Base-by-base conservation (phyloP, 768 basidiomycete genomes). In the Collybia mongolica region DNA sequence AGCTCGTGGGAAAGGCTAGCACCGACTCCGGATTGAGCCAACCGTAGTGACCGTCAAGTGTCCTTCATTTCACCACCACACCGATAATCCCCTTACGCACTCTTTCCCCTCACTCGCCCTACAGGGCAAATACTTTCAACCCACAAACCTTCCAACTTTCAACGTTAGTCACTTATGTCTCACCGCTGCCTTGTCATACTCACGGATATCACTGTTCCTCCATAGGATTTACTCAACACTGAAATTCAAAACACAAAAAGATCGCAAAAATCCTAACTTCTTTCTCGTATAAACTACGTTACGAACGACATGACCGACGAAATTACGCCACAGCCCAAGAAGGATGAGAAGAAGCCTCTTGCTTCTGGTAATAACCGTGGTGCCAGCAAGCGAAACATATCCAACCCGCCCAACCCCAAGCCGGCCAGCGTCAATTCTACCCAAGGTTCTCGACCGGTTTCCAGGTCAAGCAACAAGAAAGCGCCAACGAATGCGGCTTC, bases 231-330 rank as follows among this genome's bases (percentile, higher is more conserved):
- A 64, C 64, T 67, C 60, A 48, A 60, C 59, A 64, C 52, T 54
- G 58, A 69, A 67, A 61, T 62, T 53, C 58, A 62, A 70, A 70
- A 63, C 59, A 63, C 65, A 71, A 72, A 75, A 73, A 75, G 72
- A 78, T 66, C 69, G 61, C 64, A 75, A 82, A 82, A 77, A 57
- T 57, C 59, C 67, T 67, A 79, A 72, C 70, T 67, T 63, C 59
- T 66, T 67, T 67, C 68, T 69, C 66, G 61, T 56, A 59, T 71
- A 57, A 62, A 64, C 65, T 71, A 71, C 76, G 66, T 83, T 77
- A 91, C 84, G 86, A 88, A 82, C 86, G 82, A 84, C 71, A 92
- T 92, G 90, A 88, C 86, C 68, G 90, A 92, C 79, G 84, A 89
- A 77, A 73, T 76, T 64, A 76, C 76, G 69, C 74, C 79, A 63